Percentiles rank a stretch among this genome's conserved stretches.
These are phyloP conservation scores for Didymella arachidicola DNA, from an alignment of 2,329 filamentous ascomycete species.

Conservation along the genomic window DNA sequence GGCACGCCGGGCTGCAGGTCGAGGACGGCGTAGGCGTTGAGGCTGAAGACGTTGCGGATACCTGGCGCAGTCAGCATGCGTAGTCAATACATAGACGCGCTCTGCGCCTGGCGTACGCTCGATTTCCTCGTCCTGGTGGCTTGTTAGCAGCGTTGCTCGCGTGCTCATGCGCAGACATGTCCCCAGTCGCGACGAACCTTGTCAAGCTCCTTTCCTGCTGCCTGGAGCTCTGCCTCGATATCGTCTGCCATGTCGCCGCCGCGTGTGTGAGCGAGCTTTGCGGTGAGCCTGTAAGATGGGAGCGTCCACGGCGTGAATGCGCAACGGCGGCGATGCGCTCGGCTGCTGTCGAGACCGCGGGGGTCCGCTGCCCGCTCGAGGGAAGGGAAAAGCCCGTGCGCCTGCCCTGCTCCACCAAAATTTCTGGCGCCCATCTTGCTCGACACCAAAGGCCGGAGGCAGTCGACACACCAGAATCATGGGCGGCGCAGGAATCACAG, in stretches of 20 bases:
- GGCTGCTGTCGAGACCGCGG: conserved; percentile 14
- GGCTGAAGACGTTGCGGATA: conserved; percentile 87
- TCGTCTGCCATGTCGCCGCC: conserved; percentile 66
- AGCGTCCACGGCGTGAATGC: neutral
- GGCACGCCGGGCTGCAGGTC: conserved; percentile 95
- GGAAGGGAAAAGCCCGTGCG: neutral
- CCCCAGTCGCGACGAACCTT: conserved; percentile 64
- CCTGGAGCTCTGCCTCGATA: conserved; percentile 12
- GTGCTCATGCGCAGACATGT: too few species aligned
- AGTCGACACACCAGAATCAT: conserved; percentile 29
- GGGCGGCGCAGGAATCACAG: conserved; percentile 48
- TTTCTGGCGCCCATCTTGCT: conserved; percentile 20
- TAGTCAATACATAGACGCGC: neutral
- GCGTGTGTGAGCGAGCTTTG: neutral
- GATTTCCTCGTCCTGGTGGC: conserved; percentile 83
- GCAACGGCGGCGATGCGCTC: neutral
- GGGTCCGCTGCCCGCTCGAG: conserved; percentile 1
- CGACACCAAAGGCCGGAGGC: neutral
- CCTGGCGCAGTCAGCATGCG: conserved; percentile 31
- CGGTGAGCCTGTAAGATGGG: neutral
- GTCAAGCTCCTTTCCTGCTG: conserved; percentile 78
- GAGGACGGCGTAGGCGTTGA: conserved; percentile 88
- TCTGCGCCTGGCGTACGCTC: conserved; percentile 63
- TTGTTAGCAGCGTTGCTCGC: conserved; percentile 22
- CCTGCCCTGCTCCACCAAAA: conserved; percentile 35